These are phyloP conservation scores for Botrytis elliptica DNA, from an alignment of 2,329 filamentous ascomycete genomes.

Conservation along the genomic window DNA sequence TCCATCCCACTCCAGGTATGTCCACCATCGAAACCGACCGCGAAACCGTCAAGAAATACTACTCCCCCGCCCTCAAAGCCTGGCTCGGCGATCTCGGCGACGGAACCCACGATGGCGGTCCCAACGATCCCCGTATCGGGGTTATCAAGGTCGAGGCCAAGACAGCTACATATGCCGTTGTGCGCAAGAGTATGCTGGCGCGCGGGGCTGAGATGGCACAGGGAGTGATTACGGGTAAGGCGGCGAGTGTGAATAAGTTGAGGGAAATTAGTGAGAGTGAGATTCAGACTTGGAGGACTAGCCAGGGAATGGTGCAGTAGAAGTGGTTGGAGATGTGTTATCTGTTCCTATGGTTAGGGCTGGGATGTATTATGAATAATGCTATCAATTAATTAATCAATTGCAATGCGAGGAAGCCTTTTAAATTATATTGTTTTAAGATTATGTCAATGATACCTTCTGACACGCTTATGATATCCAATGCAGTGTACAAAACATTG, in stretches of 20 bases:
- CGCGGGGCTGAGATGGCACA: constrained; percentile 71
- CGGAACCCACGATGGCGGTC: constrained; percentile 77
- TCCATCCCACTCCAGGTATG: background rate
- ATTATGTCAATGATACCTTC: background rate
- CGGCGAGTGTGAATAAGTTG: constrained; percentile 71
- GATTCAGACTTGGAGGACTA: constrained; percentile 41
- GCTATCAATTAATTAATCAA: background rate
- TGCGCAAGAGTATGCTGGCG: constrained; percentile 60
- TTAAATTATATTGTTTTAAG: background rate
- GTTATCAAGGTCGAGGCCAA: constrained; percentile 74
- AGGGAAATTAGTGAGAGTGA: constrained; percentile 69
- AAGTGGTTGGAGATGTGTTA: fast-evolving
- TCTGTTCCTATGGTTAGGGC: too few species aligned
- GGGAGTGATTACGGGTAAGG: constrained; percentile 69
- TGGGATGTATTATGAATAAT: background rate
- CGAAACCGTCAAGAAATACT: constrained; percentile 75
- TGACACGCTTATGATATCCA: background rate
- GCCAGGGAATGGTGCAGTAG: constrained; percentile 17
- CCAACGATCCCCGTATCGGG: constrained; percentile 77
- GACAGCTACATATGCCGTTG: constrained; percentile 70
- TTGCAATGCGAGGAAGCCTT: background rate
- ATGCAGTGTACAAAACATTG: background rate
- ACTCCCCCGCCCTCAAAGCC: constrained; percentile 70
- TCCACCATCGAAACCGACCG: background rate
- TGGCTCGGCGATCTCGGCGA: constrained; percentile 87